Evolutionary conservation across 805 yeast species (phyloP), one percentile per base, ranked within the genome.

Genomic region (Jamesozyma rosinii): DNA sequence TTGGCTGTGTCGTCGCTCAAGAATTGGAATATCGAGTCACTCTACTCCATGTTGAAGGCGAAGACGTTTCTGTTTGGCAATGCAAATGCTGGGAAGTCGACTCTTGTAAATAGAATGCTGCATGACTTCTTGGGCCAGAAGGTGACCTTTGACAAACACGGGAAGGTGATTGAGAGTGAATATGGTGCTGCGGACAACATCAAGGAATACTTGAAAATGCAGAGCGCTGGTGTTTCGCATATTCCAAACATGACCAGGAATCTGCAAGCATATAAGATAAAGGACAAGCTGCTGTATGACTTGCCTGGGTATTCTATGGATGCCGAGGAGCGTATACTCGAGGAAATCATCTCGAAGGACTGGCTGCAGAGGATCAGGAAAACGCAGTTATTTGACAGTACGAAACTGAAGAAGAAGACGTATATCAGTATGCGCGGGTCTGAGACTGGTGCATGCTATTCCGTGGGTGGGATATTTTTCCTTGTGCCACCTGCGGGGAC

Each of bases 231-330:
- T 2, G 67, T 68, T 0, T 66, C 69, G 1, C 63, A 63, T 42
- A 61, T 81, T 37, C 95, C 95, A 0, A 87, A 87, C 22, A 76
- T 79, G 57, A 87, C 95, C 0, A 70, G 85, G 53, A 71, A 67
- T 3, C 52, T 70, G 13, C 70, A 75, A 43, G 64, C 61, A 4
- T 75, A 62, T 49, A 53, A 59, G 6, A 58, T 73, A 15, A 51
- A 47, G 17, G 62, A 58, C 13, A 58, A 63, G 24, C 35, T 49
- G 0, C 44, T 67, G 3, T 48, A 56, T 48, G 74, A 70, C 51
- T 51, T 68, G 5, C 74, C 74, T 4, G 74, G 74, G 2, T 68
- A 63, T 37, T 47, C 58, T 5, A 45, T 41, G 13, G 42, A 51
- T n/a, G 35, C 53, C 4, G 49, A 55, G 21, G 53, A 50, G 18